Conservation (phyloP, 805 yeast genomes). For the Priceomyces fermenticarens region DNA sequence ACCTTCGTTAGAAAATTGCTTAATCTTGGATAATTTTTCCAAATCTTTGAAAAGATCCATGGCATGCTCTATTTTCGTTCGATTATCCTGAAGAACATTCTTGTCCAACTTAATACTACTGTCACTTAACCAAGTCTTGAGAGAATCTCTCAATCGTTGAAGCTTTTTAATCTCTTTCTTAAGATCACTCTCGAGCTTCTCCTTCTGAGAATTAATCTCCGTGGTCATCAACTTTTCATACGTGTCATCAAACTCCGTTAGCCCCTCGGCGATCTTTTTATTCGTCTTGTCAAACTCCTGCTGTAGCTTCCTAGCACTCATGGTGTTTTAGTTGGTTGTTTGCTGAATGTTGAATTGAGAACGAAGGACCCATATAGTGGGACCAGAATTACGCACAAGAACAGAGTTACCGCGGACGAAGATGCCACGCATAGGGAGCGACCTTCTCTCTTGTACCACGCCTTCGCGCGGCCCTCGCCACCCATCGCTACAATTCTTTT, state of each 20-base stretch:
- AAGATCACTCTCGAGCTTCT: constrained; percentile 86
- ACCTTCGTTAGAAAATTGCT: constrained; percentile 93
- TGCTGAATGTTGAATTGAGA: too few species aligned
- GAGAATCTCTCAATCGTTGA: constrained; percentile 91
- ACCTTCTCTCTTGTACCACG: too few species aligned
- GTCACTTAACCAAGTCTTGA: constrained; percentile 90
- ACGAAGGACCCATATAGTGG: too few species aligned
- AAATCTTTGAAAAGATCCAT: constrained; percentile 96
- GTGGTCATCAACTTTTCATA: constrained; percentile 82
- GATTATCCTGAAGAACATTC: constrained; percentile 51
- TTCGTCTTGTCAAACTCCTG: constrained; percentile 91
- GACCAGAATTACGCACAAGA: too few species aligned
- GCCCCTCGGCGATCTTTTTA: constrained; percentile 87
- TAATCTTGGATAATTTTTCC: constrained; percentile 89
- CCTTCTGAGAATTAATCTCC: constrained; percentile 85
- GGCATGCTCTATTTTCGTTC: constrained; percentile 73
- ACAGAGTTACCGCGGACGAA: too few species aligned
- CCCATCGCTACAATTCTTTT: too few species aligned
- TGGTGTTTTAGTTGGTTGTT: constrained; percentile 7
- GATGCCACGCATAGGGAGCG: too few species aligned
- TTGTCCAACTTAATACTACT: constrained; percentile 80
- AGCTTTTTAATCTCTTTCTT: constrained; percentile 93
- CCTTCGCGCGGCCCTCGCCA: too few species aligned
- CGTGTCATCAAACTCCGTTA: constrained; percentile 76
- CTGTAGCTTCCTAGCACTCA: constrained; percentile 46